Evolutionary conservation across 2,329 filamentous ascomycete species (phyloP).

Genomic region (Neurospora sp.): DNA sequence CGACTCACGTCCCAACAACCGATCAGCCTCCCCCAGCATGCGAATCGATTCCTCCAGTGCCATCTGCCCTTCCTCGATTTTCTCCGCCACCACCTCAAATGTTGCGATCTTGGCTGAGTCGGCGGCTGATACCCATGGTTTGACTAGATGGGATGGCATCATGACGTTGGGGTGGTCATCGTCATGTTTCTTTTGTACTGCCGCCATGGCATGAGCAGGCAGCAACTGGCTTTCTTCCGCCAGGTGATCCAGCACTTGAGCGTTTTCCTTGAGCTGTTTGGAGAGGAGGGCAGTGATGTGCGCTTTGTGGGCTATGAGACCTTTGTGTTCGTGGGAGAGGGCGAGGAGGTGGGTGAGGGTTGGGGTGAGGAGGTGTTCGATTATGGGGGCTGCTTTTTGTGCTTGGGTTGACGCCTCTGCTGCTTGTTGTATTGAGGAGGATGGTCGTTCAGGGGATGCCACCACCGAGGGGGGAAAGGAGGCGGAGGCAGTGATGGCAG

Average conservation of each 20-base stretch:
- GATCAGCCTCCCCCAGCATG: slow-evolving; percentile 38
- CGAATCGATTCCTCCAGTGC: slow-evolving; percentile 44
- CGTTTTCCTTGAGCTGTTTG: slow-evolving; percentile 41
- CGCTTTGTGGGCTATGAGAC: slow-evolving; percentile 47
- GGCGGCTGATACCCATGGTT: slow-evolving; percentile 51
- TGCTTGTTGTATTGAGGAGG: slow-evolving; percentile 5
- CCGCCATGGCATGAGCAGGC: slow-evolving; percentile 38
- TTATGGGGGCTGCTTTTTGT: slow-evolving; percentile 11
- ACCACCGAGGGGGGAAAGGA: slow-evolving; percentile 5
- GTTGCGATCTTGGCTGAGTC: slow-evolving; percentile 50
- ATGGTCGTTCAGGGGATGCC: slow-evolving; percentile 4
- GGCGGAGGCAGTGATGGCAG: background rate
- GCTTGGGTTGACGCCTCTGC: background rate
- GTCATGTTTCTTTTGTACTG: slow-evolving; percentile 22
- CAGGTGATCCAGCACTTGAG: slow-evolving; percentile 42
- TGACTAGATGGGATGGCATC: slow-evolving; percentile 26
- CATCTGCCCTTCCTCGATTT: slow-evolving; percentile 47
- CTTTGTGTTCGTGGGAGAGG: slow-evolving; percentile 47
- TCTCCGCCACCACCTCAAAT: slow-evolving; percentile 48
- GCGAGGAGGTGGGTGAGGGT: slow-evolving; percentile 45
- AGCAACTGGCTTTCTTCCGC: slow-evolving; percentile 55
- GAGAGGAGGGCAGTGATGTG: slow-evolving; percentile 41
- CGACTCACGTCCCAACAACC: slow-evolving; percentile 32
- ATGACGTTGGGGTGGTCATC: slow-evolving; percentile 7
- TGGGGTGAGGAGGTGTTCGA: slow-evolving; percentile 40